Base-by-base conservation (phyloP, 495 filamentous ascomycete genomes). In the Clavariopsis aquatica region DNA sequence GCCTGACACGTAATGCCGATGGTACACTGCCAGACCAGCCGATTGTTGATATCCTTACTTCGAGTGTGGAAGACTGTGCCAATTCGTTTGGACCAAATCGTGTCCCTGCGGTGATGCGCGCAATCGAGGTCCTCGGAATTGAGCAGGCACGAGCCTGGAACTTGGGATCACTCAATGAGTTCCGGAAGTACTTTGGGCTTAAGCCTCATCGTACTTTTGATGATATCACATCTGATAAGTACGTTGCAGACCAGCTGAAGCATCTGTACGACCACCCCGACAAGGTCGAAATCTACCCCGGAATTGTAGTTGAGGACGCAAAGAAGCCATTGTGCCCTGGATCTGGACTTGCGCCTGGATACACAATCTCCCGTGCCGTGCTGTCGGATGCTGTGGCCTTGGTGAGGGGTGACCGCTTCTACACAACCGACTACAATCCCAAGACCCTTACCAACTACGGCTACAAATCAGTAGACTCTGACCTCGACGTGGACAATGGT, bases 331-430 rank as follows among this genome's bases (percentile, higher is more conserved):
- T 89, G 79, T 74, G 81, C 0, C 91, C 92, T 3, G 92, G 90
- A 53, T 89, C 90, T 51, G 92, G 92, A 52, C 84, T 96, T 43
- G 86, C 87, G 53, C 88, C 91, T 7, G 88, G 88, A 24, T 96
- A 85, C 76, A 96, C 92, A 15, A 88, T 90, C 52, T 92, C 89
- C 1, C 84, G 90, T 64, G 89, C 89, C 0, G 87, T 96, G 55
- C 79, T 96, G 5, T 93, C 90, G 0, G 92, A 96, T 73, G 92
- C 92, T 1, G 89, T 92, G 8, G 85, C 85, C 38, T 77, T 96
- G n/a, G 91, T 95, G 38, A 84, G 92, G 34, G 89, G 91, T 19
- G 92, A 96, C 73, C 82, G 92, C 6, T 92, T 93, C 77, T 93
- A 94, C 75, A 95, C 92, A 7, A 77, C 83, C 49, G 82, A 84